Conservation (phyloP, 192 early-diverging fungal species). For the Coemansia sp. region DNA sequence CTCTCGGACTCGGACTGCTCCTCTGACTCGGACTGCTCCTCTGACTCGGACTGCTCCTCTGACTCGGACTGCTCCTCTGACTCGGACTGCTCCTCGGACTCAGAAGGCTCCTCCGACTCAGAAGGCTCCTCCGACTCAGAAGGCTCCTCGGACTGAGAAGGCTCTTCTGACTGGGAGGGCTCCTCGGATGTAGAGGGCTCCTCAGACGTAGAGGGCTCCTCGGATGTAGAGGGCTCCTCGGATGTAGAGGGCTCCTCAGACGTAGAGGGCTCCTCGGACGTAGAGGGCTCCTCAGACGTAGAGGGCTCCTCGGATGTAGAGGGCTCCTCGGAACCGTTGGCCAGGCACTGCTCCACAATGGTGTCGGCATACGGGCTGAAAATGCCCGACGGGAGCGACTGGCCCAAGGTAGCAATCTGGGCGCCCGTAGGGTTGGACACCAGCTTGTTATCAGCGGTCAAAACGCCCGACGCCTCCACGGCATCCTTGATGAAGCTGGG, state of each 20-base stretch:
- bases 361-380: conserved; percentile 32
- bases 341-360: conserved; percentile 26
- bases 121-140: conserved; percentile 8
- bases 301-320: background rate
- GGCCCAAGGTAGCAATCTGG: conserved; percentile 11
- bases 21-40: background rate
- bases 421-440: conserved; percentile 12
- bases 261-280: background rate
- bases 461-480: background rate
- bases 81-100: background rate
- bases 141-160: conserved; percentile 4
- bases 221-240: background rate
- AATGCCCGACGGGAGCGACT: conserved; percentile 17
- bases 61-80: background rate
- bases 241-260: conserved; percentile 7
- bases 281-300: background rate
- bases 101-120: background rate
- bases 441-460: conserved; percentile 23
- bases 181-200: conserved; percentile 2
- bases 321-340: conserved; percentile 2
- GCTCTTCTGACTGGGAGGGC: conserved; percentile 10
- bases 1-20: background rate
- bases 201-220: conserved; percentile 4
- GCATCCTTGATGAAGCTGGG: conserved; percentile 17
- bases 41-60: background rate